Conservation (phyloP, 306 rosid species). For the Ceratonia siliqua region DNA sequence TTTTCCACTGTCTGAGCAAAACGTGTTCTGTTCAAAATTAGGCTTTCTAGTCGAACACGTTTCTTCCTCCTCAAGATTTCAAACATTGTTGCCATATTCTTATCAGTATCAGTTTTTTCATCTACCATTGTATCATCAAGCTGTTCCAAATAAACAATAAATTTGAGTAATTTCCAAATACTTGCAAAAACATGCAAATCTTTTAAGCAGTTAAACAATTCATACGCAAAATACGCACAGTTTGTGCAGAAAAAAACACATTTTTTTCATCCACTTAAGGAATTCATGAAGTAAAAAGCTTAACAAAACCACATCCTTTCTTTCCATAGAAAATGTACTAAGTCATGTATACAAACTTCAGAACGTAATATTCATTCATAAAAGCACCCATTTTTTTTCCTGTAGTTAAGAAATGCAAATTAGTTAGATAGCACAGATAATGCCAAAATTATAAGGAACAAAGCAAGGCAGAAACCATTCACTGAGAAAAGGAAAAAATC, state of each 20-base stretch:
- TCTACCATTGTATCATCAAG: constrained; percentile 43
- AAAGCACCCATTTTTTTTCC: not conserved
- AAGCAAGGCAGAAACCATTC: not conserved
- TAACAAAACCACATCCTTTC: not conserved
- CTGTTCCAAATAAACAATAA: constrained; percentile 46
- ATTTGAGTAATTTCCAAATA: constrained; percentile 1
- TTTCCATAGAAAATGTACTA: not conserved
- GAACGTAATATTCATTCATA: not conserved
- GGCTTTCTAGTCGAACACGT: constrained; percentile 54
- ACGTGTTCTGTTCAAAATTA: constrained; percentile 63
- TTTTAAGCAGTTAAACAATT: not conserved
- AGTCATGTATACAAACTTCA: not conserved
- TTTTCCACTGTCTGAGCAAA: constrained; percentile 89
- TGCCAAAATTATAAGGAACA: not conserved
- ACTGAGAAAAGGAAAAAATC: too few species aligned
- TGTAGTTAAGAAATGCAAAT: not conserved
- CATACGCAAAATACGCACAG: not conserved
- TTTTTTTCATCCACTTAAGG: not conserved
- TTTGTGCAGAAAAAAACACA: not conserved
- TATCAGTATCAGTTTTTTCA: constrained; percentile 73
- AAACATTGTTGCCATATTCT: constrained; percentile 72
- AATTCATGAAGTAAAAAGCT: not conserved
- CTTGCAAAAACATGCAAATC: not conserved
- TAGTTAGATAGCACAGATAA: not conserved
- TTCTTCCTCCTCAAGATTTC: constrained; percentile 50